These are phyloP conservation scores for Lipomyces sp. DNA, from an alignment of 805 yeast species.

Conservation along the genomic window DNA sequence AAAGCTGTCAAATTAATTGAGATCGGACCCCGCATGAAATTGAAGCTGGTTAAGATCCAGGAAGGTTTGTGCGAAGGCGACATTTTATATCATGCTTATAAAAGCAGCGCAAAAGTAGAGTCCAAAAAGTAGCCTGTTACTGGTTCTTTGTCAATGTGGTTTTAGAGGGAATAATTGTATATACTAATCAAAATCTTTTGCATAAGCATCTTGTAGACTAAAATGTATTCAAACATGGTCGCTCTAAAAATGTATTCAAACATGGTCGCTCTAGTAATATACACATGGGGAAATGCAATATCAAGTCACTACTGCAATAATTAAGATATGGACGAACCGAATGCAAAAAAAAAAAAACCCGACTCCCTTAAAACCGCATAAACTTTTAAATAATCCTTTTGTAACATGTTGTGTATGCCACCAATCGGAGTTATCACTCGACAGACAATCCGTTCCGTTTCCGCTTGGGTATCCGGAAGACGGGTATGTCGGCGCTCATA, in stretches of 20 bases:
- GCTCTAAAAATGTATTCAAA: neutral
- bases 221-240: neutral
- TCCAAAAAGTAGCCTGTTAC: neutral
- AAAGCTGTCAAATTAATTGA: slow-evolving; percentile 91
- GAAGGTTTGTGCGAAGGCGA: slow-evolving; percentile 91
- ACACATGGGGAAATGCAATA: neutral
- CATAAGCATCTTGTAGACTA: neutral
- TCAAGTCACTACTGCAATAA: neutral
- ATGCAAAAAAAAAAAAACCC: neutral
- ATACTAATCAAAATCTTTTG: neutral
- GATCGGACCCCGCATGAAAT: slow-evolving; percentile 84
- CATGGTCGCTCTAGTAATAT: neutral
- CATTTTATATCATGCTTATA: slow-evolving; percentile 73
- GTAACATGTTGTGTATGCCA: neutral
- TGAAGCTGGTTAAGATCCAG: slow-evolving; percentile 82
- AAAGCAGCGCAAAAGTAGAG: neutral
- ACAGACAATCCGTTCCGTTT: slow-evolving; percentile 55
- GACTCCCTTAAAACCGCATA: neutral
- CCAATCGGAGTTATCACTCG: slow-evolving; percentile 36
- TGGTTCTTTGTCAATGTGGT: neutral
- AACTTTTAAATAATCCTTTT: neutral
- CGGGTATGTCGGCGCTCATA: slow-evolving; percentile 55
- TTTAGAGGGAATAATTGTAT: neutral
- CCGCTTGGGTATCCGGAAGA: slow-evolving; percentile 44
- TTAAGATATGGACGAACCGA: neutral